phyloP scores from a whole-genome alignment of 2,329 filamentous ascomycete species.

The Trichoderma cornu-damae region DNA sequence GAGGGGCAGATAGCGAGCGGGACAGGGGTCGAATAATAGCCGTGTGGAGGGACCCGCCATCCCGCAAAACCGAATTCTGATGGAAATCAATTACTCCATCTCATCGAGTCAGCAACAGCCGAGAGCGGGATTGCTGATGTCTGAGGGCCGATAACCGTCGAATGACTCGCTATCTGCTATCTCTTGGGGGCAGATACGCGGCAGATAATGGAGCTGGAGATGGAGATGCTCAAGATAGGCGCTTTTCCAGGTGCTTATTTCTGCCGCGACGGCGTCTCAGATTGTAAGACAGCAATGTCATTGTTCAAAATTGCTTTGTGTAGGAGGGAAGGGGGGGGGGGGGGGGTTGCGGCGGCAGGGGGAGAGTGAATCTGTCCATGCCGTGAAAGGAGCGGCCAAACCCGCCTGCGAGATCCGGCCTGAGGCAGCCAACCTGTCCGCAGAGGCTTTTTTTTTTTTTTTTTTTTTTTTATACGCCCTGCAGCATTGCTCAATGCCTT shows the following conservation, averaged over 20 bases:
- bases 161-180: conserved; percentile 12
- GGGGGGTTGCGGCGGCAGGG: too few relatives aligned
- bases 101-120: conserved; percentile 39
- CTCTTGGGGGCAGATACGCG: conserved; percentile 4
- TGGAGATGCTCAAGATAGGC: neutral
- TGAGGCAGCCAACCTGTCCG: too few relatives aligned
- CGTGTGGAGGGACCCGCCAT: conserved; percentile 14
- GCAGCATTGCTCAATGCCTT: too few relatives aligned
- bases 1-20: conserved; percentile 2
- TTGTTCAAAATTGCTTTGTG: too few relatives aligned
- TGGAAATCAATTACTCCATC: conserved; percentile 37
- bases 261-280: neutral
- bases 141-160: conserved; percentile 1
- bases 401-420: conserved; percentile 1
- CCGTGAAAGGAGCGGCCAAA: conserved; percentile 2
- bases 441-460: too few relatives aligned
- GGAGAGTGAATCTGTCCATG: too few relatives aligned
- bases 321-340: too few relatives aligned
- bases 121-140: neutral
- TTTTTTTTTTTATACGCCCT: neutral
- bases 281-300: neutral
- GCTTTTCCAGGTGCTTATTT: neutral
- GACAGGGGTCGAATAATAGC: neutral
- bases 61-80: neutral
- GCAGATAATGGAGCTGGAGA: neutral